These are phyloP conservation scores for Saccharomyces jurei DNA, from an alignment of 805 yeast genomes.

Conservation along the genomic window DNA sequence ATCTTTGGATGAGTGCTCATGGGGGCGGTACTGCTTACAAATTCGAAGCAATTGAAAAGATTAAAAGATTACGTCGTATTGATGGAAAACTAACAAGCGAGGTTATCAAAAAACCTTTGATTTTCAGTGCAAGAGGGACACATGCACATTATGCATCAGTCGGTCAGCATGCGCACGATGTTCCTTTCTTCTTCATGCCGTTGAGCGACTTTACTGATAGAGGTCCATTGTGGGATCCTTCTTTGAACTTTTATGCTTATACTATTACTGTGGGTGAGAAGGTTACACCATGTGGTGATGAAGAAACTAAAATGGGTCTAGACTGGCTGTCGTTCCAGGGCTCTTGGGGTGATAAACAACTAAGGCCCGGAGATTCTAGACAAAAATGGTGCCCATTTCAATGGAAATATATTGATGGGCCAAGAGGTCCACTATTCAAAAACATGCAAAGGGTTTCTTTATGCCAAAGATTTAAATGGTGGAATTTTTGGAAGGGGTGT, in stretches of 20 bases:
- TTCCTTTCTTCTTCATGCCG: constrained; percentile 72
- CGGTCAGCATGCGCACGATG: constrained; percentile 92
- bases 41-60: constrained; percentile 60
- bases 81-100: constrained; percentile 76
- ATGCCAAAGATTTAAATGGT: constrained; percentile 86
- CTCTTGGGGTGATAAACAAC: constrained; percentile 82
- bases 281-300: constrained; percentile 33
- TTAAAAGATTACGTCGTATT: constrained; percentile 61
- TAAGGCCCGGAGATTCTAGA: constrained; percentile 60
- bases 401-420: constrained; percentile 88
- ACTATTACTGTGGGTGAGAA: constrained; percentile 53
- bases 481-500: constrained; percentile 83
- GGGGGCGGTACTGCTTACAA: constrained; percentile 92
- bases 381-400: constrained; percentile 85
- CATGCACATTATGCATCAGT: constrained; percentile 96
- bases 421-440: constrained; percentile 80
- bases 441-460: constrained; percentile 60
- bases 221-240: constrained; percentile 93
- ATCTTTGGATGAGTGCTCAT: constrained; percentile 96
- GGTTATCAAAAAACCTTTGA: constrained; percentile 49
- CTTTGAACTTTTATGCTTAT: constrained; percentile 72
- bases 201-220: constrained; percentile 89
- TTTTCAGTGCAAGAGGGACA: constrained; percentile 90
- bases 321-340: constrained; percentile 79
- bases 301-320: constrained; percentile 34